Conservation (phyloP, 768 basidiomycete species). For the Lanmaoa rubissima region DNA sequence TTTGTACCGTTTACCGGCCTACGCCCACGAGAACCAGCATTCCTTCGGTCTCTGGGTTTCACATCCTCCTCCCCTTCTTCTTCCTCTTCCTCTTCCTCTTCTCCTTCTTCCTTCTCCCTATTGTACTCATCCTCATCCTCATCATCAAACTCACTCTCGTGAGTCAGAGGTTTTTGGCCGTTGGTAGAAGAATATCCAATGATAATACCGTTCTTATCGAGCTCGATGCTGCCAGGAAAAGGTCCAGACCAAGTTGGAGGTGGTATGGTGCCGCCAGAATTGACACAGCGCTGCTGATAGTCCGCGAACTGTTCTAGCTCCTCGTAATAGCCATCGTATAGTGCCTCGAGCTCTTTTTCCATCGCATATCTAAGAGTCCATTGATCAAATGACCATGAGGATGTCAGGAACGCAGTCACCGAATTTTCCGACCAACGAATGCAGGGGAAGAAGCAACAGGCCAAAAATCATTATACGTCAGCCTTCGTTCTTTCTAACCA, state of each 20-base stretch:
- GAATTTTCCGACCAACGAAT: conserved; percentile 21
- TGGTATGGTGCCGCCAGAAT: conserved; percentile 83
- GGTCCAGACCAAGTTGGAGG: conserved; percentile 96
- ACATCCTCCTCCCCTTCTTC: conserved; percentile 43
- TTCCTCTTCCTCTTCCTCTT: conserved; percentile 69
- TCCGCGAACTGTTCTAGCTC: conserved; percentile 99
- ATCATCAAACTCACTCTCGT: conserved; percentile 63
- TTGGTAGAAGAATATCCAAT: conserved; percentile 39
- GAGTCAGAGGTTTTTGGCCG: conserved; percentile 44
- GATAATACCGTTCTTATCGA: conserved; percentile 86
- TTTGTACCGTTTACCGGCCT: conserved; percentile 45
- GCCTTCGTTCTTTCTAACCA: conserved; percentile 15
- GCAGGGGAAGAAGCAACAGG: conserved; percentile 16
- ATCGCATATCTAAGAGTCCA: conserved; percentile 75
- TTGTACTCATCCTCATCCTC: conserved; percentile 58
- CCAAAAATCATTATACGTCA: conserved; percentile 24
- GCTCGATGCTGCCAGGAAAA: conserved; percentile 96
- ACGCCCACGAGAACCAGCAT: conserved; percentile 35
- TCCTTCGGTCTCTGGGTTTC: conserved; percentile 41
- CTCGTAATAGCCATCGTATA: conserved; percentile 99
- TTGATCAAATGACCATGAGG: conserved; percentile 14
- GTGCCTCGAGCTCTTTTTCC: conserved; percentile 99
- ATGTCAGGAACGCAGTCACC: too few species aligned
- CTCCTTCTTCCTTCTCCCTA: conserved; percentile 23
- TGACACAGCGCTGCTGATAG: conserved; percentile 94